These are phyloP conservation scores for Beauveria medogensis DNA, from an alignment of 2,329 filamentous ascomycete genomes.

Conservation along the genomic window DNA sequence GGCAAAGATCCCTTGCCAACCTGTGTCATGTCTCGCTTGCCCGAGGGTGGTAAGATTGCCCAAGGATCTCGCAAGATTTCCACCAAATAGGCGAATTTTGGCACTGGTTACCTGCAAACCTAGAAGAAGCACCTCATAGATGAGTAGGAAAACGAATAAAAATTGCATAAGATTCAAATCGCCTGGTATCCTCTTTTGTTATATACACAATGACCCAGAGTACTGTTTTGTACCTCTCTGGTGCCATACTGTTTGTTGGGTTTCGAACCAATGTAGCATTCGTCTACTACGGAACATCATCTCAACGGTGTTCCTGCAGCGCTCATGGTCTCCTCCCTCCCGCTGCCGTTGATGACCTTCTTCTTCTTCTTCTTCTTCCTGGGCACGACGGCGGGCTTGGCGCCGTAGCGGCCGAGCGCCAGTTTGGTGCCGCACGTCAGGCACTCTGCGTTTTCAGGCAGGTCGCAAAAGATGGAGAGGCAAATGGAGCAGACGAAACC, in stretches of 20 bases:
- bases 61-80: constrained; percentile 45
- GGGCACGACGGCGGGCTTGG: constrained; percentile 67
- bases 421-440: constrained; percentile 77
- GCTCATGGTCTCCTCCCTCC: constrained; percentile 49
- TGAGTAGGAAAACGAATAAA: background rate
- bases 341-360: constrained; percentile 45
- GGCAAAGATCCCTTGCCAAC: constrained; percentile 65
- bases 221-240: constrained; percentile 6
- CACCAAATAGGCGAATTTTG: constrained; percentile 18
- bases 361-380: constrained; percentile 72
- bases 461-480: constrained; percentile 80
- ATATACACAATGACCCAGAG: constrained; percentile 5
- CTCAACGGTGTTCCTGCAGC: constrained; percentile 52
- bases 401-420: constrained; percentile 66
- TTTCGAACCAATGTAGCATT: background rate
- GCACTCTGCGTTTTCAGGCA: constrained; percentile 57
- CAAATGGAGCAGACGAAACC: constrained; percentile 97
- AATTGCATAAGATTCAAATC: constrained; percentile 9
- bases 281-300: constrained; percentile 13
- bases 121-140: background rate
- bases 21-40: constrained; percentile 80
- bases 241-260: constrained; percentile 6
- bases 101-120: background rate
- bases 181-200: constrained; percentile 9
- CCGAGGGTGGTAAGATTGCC: constrained; percentile 42